Percentiles rank a stretch among this genome's conserved stretches.
Evolutionary conservation across 495 filamentous ascomycete genomes (phyloP).

Genomic region (Rhypophila decipiens): DNA sequence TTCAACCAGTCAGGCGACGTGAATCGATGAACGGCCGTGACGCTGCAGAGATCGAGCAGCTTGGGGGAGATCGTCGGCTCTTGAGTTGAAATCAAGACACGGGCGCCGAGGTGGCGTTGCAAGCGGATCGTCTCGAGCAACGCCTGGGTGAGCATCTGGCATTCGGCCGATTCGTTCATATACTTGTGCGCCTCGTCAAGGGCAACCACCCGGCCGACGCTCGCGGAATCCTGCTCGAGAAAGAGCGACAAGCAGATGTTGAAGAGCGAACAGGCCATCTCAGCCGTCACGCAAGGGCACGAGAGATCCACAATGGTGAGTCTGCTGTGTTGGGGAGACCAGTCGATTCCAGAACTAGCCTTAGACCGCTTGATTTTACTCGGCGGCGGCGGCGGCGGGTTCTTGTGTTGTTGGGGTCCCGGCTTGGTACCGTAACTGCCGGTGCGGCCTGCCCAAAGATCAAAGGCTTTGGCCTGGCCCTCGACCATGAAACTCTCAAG

Average conservation of each 20-base stretch:
- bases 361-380: background rate
- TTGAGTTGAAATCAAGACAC: conserved; percentile 69
- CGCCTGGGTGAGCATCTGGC: conserved; percentile 54
- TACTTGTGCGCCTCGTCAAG: conserved; percentile 39
- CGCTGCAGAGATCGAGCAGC: conserved; percentile 64
- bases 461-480: conserved; percentile 15
- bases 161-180: conserved; percentile 33
- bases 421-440: too few relatives aligned
- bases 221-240: conserved; percentile 40
- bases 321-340: conserved; percentile 38
- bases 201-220: conserved; percentile 34
- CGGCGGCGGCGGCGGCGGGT: background rate
- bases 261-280: conserved; percentile 62
- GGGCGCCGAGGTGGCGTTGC: conserved; percentile 61
- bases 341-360: conserved; percentile 27
- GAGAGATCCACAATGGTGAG: conserved; percentile 72
- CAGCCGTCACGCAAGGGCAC: conserved; percentile 62
- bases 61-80: conserved; percentile 68
- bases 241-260: conserved; percentile 60
- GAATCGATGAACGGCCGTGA: conserved; percentile 71
- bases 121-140: conserved; percentile 59
- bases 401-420: too few relatives aligned
- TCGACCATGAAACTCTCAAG: conserved; percentile 53
- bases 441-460: conserved; percentile 2
- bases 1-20: conserved; percentile 63